Percentiles rank a stretch among this genome's conserved stretches.
phyloP scores from a whole-genome alignment of 75 land plant species.

The Pinus tabuliformis region DNA sequence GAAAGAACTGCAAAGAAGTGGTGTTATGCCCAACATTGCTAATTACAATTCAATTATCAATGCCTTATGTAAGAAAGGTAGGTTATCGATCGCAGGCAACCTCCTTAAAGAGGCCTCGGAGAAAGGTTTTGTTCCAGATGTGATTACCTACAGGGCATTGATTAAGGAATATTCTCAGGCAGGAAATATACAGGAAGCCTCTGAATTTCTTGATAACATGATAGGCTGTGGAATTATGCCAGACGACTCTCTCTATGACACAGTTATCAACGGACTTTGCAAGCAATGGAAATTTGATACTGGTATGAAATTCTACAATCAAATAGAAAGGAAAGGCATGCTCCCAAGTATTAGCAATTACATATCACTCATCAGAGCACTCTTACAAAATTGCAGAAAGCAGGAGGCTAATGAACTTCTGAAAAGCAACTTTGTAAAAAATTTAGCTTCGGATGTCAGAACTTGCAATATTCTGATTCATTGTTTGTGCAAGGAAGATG shows the following conservation, averaged over 20 bases:
- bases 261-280: constrained; percentile 37
- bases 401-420: constrained; percentile 21
- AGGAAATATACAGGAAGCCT: constrained; percentile 19
- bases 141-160: constrained; percentile 10
- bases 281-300: constrained; percentile 22
- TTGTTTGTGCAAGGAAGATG: constrained; percentile 38
- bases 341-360: constrained; percentile 17
- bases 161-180: constrained; percentile 11
- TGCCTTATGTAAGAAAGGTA: constrained; percentile 30
- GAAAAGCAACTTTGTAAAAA: constrained; percentile 23
- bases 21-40: constrained; percentile 5
- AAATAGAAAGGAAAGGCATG: constrained; percentile 34
- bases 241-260: constrained; percentile 24
- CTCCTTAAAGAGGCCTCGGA: constrained; percentile 24
- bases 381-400: constrained; percentile 10
- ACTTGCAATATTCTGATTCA: constrained; percentile 11
- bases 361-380: constrained; percentile 24
- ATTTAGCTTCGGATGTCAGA: constrained; percentile 27
- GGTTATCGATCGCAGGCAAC: constrained; percentile 33
- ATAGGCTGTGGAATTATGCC: constrained; percentile 11
- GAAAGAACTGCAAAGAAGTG: constrained; percentile 26
- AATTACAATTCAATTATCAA: constrained; percentile 33
- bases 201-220: constrained; percentile 20
- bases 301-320: constrained; percentile 21
- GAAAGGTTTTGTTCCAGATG: constrained; percentile 19